Percentiles rank a stretch among this genome's conserved stretches.
Conservation (phyloP, 139 green algal species). For the Diplosphaera chodatii region DNA sequence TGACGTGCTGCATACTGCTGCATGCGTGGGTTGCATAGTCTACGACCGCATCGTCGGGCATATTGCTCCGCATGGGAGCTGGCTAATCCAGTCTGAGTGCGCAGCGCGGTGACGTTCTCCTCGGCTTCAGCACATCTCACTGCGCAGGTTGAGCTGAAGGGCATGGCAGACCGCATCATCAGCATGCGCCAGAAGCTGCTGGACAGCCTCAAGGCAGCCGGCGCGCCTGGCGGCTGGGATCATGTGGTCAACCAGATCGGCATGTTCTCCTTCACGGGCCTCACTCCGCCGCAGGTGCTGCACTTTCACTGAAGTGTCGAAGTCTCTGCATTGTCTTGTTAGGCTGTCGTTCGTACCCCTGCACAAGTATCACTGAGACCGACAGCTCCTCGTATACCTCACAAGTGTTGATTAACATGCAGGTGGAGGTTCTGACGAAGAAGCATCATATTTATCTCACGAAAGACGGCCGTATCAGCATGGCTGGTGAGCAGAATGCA, state of each 20-base stretch:
- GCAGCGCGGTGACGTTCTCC: too few species aligned
- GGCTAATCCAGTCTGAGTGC: too few species aligned
- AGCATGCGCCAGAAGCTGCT: constrained; percentile 69
- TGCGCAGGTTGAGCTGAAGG: constrained; percentile 52
- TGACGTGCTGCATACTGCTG: too few species aligned
- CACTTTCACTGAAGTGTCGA: neutral
- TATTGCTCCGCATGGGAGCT: too few species aligned
- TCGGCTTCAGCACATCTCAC: too few species aligned
- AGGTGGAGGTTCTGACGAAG: constrained; percentile 69
- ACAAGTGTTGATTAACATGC: too few species aligned
- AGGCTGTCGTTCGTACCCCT: too few species aligned
- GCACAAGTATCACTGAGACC: too few species aligned
- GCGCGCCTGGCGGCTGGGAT: constrained; percentile 56
- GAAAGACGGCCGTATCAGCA: constrained; percentile 86
- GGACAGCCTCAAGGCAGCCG: constrained; percentile 45
- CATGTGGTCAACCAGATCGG: constrained; percentile 86
- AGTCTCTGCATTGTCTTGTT: neutral
- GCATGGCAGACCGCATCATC: constrained; percentile 90
- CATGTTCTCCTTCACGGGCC: constrained; percentile 76
- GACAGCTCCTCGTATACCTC: too few species aligned
- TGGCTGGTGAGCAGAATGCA: constrained; percentile 49
- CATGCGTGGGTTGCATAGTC: too few species aligned
- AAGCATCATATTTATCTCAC: constrained; percentile 88
- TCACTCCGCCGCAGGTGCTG: constrained; percentile 16
- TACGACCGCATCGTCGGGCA: too few species aligned